Evolutionary conservation across 179 eudicot species (phyloP).

Genomic region (Drosera spatulata): DNA sequence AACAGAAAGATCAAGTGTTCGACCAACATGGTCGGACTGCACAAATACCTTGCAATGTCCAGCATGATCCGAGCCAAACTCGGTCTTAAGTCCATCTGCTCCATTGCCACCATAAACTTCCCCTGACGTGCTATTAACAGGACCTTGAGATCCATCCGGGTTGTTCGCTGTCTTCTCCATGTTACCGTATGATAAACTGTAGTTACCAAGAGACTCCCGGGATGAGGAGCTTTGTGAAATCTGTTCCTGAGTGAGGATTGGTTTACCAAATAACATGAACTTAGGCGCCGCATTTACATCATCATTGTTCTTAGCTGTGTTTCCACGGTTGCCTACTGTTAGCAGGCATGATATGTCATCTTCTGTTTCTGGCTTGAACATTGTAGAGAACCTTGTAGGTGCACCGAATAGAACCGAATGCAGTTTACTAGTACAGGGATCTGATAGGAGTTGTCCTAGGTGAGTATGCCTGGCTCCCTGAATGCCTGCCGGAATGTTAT

Average conservation of each 20-base stretch:
- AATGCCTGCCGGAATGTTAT: slow-evolving; percentile 67
- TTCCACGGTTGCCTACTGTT: slow-evolving; percentile 36
- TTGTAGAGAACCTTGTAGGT: slow-evolving; percentile 13
- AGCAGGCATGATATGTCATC: slow-evolving; percentile 39
- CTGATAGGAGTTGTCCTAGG: slow-evolving; percentile 36
- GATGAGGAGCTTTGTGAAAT: slow-evolving; percentile 36
- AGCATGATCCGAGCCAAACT: slow-evolving; percentile 22
- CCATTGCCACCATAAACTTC: slow-evolving; percentile 11
- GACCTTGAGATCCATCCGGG: slow-evolving; percentile 11
- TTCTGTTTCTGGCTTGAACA: slow-evolving; percentile 9
- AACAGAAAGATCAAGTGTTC: slow-evolving; percentile 47
- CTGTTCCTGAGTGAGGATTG: slow-evolving; percentile 76
- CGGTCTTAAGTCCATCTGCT: slow-evolving; percentile 14
- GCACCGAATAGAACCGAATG: slow-evolving; percentile 35
- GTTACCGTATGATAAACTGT: slow-evolving; percentile 6
- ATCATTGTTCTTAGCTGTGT: slow-evolving; percentile 29
- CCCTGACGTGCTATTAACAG: slow-evolving; percentile 15
- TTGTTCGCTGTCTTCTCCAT: slow-evolving; percentile 7
- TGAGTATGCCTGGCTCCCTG: slow-evolving; percentile 99
- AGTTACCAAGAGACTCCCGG: slow-evolving; percentile 20
- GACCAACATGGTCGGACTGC: slow-evolving; percentile 53
- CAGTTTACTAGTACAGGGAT: slow-evolving; percentile 37
- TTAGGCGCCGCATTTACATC: slow-evolving; percentile 19
- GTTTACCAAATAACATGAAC: slow-evolving; percentile 74
- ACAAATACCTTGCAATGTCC: slow-evolving; percentile 52